A percentile compares a stretch with the other conserved stretches of the same genome.
Conservation (phyloP, 495 filamentous ascomycete genomes). For the Xylaria sp. region DNA sequence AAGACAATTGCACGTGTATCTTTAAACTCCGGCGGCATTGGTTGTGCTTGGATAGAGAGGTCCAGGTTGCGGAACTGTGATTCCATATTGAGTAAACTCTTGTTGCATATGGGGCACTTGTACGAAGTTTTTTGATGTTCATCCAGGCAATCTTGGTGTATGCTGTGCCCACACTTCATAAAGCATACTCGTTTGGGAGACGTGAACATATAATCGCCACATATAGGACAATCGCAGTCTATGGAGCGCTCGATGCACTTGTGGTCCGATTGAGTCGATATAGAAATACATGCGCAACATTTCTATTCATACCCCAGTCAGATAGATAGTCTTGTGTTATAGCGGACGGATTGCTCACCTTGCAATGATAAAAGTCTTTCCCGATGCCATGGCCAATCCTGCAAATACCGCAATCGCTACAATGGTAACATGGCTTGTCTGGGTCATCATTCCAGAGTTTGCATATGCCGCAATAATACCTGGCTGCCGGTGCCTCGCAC, state of each 20-base stretch:
- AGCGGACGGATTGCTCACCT: slow-evolving; percentile 61
- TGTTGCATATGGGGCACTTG: slow-evolving; percentile 92
- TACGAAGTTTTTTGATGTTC: slow-evolving; percentile 87
- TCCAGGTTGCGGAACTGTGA: slow-evolving; percentile 90
- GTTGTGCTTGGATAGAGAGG: slow-evolving; percentile 82
- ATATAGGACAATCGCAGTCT: slow-evolving; percentile 98
- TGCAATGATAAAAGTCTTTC: slow-evolving; percentile 98
- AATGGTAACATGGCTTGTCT: slow-evolving; percentile 94
- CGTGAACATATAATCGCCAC: slow-evolving; percentile 96
- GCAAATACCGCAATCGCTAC: slow-evolving; percentile 95
- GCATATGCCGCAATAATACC: slow-evolving; percentile 93
- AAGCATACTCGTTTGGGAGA: slow-evolving; percentile 88
- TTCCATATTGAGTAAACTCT: slow-evolving; percentile 96
- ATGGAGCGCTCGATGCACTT: slow-evolving; percentile 93
- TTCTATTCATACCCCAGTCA: slow-evolving; percentile 57
- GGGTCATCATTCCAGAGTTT: slow-evolving; percentile 96
- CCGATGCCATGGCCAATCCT: slow-evolving; percentile 89
- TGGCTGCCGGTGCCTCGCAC: slow-evolving; percentile 80
- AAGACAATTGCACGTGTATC: slow-evolving; percentile 81
- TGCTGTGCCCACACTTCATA: slow-evolving; percentile 95
- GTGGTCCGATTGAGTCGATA: slow-evolving; percentile 76
- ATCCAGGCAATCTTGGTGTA: slow-evolving; percentile 85
- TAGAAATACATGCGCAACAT: slow-evolving; percentile 89
- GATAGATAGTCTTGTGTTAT: background rate
- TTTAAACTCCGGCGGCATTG: slow-evolving; percentile 85